A percentile compares a stretch with the other conserved stretches of the same genome.
Evolutionary conservation across 495 filamentous ascomycete genomes (phyloP).

Genomic region (Talaromyces nanjingensis): DNA sequence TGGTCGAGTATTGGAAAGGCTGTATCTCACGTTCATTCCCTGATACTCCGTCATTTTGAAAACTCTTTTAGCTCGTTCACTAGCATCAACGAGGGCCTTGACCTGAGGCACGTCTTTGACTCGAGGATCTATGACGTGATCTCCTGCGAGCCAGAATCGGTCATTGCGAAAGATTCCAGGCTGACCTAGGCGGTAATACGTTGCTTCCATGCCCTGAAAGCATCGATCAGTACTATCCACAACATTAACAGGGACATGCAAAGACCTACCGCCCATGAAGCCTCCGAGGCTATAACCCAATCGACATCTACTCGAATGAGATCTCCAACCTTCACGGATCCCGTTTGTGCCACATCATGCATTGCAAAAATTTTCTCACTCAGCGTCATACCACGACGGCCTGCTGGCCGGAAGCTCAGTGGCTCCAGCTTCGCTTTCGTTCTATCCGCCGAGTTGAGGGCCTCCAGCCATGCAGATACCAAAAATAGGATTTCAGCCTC

Average conservation of each 20-base stretch:
- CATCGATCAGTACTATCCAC: not conserved
- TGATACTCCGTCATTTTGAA: constrained; percentile 42
- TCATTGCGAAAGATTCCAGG: constrained; percentile 41
- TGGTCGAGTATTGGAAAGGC: not conserved
- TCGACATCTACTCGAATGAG: constrained; percentile 33
- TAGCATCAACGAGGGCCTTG: constrained; percentile 25
- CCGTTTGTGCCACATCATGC: constrained; percentile 27
- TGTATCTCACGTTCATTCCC: constrained; percentile 28
- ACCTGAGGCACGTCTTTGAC: constrained; percentile 25
- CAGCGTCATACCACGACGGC: constrained; percentile 31
- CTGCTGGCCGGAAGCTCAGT: constrained; percentile 14
- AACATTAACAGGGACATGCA: not conserved
- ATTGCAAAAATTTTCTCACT: constrained; percentile 36
- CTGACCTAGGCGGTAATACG: constrained; percentile 24
- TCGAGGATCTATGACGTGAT: constrained; percentile 40
- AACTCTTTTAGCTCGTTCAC: constrained; percentile 24
- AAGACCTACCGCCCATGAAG: constrained; percentile 29
- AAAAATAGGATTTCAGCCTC: constrained; percentile 20
- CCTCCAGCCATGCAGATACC: constrained; percentile 27
- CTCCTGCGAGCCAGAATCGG: constrained; percentile 40
- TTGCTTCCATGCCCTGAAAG: constrained; percentile 29
- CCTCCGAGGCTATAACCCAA: constrained; percentile 36
- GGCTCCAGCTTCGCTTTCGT: constrained; percentile 10
- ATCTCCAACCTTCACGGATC: constrained; percentile 28
- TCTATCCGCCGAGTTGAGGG: constrained; percentile 31